These are phyloP conservation scores for Rhodotorula graminis DNA, from an alignment of 768 basidiomycete genomes.

Conservation along the genomic window DNA sequence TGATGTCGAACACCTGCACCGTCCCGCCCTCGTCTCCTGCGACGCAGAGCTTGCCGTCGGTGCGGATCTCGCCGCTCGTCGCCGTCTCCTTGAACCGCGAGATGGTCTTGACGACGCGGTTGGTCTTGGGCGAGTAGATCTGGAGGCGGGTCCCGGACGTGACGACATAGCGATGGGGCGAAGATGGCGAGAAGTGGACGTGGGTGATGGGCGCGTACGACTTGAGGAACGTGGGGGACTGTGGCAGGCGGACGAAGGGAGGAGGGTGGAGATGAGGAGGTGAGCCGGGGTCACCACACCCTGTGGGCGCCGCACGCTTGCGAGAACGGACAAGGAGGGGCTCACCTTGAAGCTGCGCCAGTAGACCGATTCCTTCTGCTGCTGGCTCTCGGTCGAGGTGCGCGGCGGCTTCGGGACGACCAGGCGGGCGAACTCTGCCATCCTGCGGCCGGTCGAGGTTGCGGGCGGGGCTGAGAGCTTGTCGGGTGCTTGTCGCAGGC, in stretches of 20 bases:
- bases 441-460: neutral
- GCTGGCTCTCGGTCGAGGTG: constrained; percentile 15
- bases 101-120: constrained; percentile 93
- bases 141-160: constrained; percentile 89
- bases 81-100: constrained; percentile 96
- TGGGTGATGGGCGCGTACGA: constrained; percentile 95
- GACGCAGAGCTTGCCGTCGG: constrained; percentile 88
- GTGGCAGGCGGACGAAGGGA: neutral
- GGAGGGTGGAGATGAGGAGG: no score
- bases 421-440: constrained; percentile 38
- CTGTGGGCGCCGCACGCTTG: rapidly evolving
- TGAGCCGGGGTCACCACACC: neutral
- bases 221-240: constrained; percentile 69
- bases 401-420: constrained; percentile 33
- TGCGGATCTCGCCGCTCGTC: constrained; percentile 76
- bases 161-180: constrained; percentile 90
- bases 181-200: constrained; percentile 78
- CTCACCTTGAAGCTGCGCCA: constrained; percentile 42
- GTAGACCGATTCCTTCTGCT: constrained; percentile 40
- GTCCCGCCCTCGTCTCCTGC: constrained; percentile 92
- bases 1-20: constrained; percentile 86
- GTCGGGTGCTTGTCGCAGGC: no score
- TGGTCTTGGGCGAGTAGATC: constrained; percentile 91
- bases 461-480: neutral
- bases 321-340: constrained; percentile 37